These are phyloP conservation scores for Amauroascus verrucosus DNA, from an alignment of 2,329 filamentous ascomycete genomes.

Conservation along the genomic window DNA sequence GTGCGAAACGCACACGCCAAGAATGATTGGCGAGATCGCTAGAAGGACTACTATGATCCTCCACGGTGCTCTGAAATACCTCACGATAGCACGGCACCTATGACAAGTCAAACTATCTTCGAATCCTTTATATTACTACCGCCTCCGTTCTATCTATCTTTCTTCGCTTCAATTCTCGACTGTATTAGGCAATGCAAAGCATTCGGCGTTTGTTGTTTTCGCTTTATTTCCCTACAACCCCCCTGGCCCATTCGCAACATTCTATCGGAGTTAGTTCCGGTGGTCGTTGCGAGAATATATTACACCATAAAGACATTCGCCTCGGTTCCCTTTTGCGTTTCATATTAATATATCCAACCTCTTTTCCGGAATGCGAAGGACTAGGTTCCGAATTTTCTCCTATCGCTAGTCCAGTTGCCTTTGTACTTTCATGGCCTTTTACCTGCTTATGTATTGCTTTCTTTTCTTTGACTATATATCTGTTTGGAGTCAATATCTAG, in stretches of 20 bases:
- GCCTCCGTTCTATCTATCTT: neutral
- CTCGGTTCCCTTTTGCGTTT: neutral
- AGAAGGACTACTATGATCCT: neutral
- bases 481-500: neutral
- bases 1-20: conserved; percentile 66
- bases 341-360: neutral
- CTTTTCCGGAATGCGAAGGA: neutral
- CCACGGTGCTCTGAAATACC: neutral
- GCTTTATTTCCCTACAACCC: neutral
- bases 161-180: conserved; percentile 7
- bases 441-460: conserved; percentile 3
- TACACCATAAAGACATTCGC: no score
- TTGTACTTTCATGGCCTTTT: neutral
- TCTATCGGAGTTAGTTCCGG: neutral
- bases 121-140: neutral
- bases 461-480: neutral
- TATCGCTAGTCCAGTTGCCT: neutral
- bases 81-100: no score
- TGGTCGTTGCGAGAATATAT: no score
- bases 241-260: neutral
- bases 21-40: conserved; percentile 40
- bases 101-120: no score
- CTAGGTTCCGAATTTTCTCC: neutral
- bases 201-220: neutral
- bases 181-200: conserved; percentile 10